Evolutionary conservation across 768 basidiomycete genomes (phyloP).

Genomic region (Pleurotus pulmonarius): DNA sequence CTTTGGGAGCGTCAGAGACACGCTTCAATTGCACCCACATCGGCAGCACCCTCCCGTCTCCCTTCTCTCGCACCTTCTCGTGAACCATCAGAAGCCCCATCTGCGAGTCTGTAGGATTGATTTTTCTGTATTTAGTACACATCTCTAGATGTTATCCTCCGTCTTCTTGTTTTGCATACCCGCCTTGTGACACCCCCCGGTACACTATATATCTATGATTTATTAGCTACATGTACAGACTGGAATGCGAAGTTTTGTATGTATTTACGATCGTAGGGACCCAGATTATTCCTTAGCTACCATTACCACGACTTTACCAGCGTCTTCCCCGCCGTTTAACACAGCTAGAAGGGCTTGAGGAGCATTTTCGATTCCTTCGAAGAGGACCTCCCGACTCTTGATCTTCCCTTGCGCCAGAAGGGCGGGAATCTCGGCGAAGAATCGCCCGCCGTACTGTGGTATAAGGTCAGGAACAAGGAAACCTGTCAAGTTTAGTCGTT

Average conservation of each 20-base stretch:
- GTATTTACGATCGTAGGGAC: not conserved
- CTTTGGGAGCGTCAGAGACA: conserved; percentile 73
- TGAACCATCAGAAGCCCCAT: conserved; percentile 17
- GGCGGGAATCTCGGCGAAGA: conserved; percentile 33
- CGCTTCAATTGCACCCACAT: conserved; percentile 23
- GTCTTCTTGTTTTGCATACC: too few relatives aligned
- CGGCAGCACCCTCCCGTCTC: conserved; percentile 24
- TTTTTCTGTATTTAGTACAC: too few relatives aligned
- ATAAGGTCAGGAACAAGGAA: conserved; percentile 27
- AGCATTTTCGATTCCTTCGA: conserved; percentile 31
- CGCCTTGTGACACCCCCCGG: too few relatives aligned
- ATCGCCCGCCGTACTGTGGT: conserved; percentile 28
- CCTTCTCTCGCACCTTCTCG: conserved; percentile 20
- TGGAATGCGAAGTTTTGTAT: not conserved
- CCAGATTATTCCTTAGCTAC: conserved; percentile 1
- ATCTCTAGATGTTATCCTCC: too few relatives aligned
- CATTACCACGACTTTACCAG: conserved; percentile 5
- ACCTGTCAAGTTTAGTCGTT: conserved; percentile 32
- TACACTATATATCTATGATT: not conserved
- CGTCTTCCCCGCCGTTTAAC: conserved; percentile 19
- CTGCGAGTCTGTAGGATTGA: not conserved
- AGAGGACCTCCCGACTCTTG: conserved; percentile 32
- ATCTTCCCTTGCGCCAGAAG: conserved; percentile 34
- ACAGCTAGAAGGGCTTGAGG: conserved; percentile 32
- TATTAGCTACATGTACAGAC: not conserved